Conservation (phyloP, 2,329 filamentous ascomycete species). For the Cladosporium sp. region DNA sequence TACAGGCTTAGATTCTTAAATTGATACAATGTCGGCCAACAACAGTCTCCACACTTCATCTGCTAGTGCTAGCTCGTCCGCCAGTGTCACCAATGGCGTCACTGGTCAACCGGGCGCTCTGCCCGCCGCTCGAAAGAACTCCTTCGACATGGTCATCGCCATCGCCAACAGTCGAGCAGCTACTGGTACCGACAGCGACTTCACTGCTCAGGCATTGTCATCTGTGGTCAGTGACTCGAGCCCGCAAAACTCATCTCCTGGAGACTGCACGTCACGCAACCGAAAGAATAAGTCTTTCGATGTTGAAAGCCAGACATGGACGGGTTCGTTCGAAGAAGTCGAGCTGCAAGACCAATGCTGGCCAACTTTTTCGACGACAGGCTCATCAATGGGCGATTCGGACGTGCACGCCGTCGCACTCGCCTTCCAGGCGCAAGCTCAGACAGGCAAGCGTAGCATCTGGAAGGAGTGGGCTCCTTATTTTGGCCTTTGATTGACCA, state of each 20-base stretch:
- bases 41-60: not conserved
- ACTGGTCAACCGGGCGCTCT: not conserved
- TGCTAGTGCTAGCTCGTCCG: not conserved
- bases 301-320: not conserved
- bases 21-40: not conserved
- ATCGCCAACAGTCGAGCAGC: not conserved
- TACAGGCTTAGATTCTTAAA: not conserved
- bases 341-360: conserved; percentile 3
- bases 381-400: not conserved
- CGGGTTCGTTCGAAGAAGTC: not conserved
- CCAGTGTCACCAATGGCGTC: not conserved
- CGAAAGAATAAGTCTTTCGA: not conserved
- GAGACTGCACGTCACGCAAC: not conserved
- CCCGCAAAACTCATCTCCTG: not conserved
- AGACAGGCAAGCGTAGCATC: not conserved
- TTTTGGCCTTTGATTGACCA: not conserved
- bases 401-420: not conserved
- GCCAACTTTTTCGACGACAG: not conserved
- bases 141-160: conserved; percentile 1
- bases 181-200: not conserved
- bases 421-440: not conserved
- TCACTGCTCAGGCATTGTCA: not conserved
- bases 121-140: not conserved
- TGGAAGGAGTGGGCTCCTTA: not conserved
- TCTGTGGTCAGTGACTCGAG: not conserved